Evolutionary conservation across 176 grass and related monocot genomes (phyloP).

Genomic region (sorghum (Sorghum bicolor)): Sorghum_bicolor_NCBIv3 NC_012872.2:957501-958000

Average conservation of each 20-base stretch:
- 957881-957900: not conserved
- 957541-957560: not conserved
- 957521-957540: too few relatives aligned
- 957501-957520: not conserved
- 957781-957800: not conserved
- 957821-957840: not conserved
- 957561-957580: not conserved
- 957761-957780: not conserved
- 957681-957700: not conserved
- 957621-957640: not conserved
- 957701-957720: not conserved
- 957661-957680: constrained; percentile 16
- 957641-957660: not conserved
- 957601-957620: not conserved
- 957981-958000: constrained; percentile 68
- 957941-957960: constrained; percentile 20
- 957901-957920: constrained; percentile 16
- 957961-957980: not conserved
- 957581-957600: not conserved
- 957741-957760: not conserved
- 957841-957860: not conserved
- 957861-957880: not conserved
- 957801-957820: not conserved
- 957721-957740: not conserved
- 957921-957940: constrained; percentile 8